A percentile compares a stretch with the other conserved stretches of the same genome.
phyloP scores from a whole-genome alignment of 306 rosid genomes.

The Fagus crenata region DNA sequence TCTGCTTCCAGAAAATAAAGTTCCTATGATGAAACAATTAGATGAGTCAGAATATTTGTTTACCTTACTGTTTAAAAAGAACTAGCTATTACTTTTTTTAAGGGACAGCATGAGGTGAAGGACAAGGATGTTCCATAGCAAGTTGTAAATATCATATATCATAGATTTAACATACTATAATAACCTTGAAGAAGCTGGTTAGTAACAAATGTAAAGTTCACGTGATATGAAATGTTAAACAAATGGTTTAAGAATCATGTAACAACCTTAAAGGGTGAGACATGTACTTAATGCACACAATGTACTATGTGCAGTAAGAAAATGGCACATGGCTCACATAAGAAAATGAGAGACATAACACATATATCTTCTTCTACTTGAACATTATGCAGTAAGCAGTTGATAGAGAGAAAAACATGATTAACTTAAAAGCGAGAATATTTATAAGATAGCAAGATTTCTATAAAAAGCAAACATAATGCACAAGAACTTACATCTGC shows the following conservation, averaged over 20 bases:
- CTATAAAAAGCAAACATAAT: background rate
- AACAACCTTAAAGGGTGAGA: too few relatives aligned
- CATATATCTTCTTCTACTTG: background rate
- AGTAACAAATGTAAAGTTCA: too few relatives aligned
- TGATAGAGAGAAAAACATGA: constrained; percentile 1
- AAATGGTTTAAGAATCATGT: too few relatives aligned
- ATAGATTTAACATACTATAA: too few relatives aligned
- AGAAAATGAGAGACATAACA: background rate
- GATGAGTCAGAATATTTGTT: constrained; percentile 17
- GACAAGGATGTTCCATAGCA: too few relatives aligned
- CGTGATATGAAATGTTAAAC: too few relatives aligned
- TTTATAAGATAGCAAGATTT: constrained; percentile 1
- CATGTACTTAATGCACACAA: too few relatives aligned
- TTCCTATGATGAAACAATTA: constrained; percentile 52
- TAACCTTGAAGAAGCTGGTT: too few relatives aligned
- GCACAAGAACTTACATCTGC: constrained; percentile 52
- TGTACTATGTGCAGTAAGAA: background rate
- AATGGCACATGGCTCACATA: background rate
- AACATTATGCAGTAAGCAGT: constrained; percentile 9
- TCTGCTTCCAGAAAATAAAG: constrained; percentile 71
- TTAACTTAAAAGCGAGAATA: background rate
- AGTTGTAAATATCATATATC: too few relatives aligned
- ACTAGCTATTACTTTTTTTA: background rate
- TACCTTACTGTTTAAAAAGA: constrained; percentile 21
- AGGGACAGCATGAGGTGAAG: background rate